phyloP scores from a whole-genome alignment of 2,329 filamentous ascomycete genomes.

The Fusarium phyllophilum region DNA sequence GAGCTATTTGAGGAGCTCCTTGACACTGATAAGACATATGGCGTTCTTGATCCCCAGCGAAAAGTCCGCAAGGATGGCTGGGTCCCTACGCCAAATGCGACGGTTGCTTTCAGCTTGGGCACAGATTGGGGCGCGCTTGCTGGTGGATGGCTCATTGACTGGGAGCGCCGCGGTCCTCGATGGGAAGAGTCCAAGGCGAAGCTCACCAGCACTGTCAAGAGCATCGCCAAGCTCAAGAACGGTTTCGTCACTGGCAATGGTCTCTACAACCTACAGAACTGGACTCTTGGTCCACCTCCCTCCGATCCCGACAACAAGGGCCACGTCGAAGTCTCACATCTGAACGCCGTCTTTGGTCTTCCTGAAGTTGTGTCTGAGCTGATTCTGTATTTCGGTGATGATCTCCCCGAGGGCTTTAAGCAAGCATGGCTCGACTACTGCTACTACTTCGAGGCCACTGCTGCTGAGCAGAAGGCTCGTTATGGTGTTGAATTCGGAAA shows the following conservation, averaged over 20 bases:
- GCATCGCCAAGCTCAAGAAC: conserved; percentile 65
- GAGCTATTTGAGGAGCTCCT: conserved; percentile 63
- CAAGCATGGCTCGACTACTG: conserved; percentile 69
- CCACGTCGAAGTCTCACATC: conserved; percentile 62
- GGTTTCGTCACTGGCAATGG: conserved; percentile 68
- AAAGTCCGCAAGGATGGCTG: conserved; percentile 67
- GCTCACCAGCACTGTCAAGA: conserved; percentile 58
- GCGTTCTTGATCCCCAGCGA: conserved; percentile 64
- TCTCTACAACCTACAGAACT: conserved; percentile 60
- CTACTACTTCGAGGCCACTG: conserved; percentile 63
- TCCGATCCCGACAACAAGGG: conserved; percentile 63
- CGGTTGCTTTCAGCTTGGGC: conserved; percentile 62
- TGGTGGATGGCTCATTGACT: conserved; percentile 67
- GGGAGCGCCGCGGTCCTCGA: conserved; percentile 64
- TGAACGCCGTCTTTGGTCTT: conserved; percentile 68
- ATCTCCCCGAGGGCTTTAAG: conserved; percentile 60
- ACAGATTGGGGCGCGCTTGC: conserved; percentile 69
- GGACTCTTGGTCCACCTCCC: conserved; percentile 62
- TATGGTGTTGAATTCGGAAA: conserved; percentile 63
- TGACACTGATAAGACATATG: conserved; percentile 63
- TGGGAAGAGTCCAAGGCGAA: conserved; percentile 64
- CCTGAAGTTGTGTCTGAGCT: conserved; percentile 67
- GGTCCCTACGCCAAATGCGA: conserved; percentile 53
- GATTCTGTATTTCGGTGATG: conserved; percentile 58
- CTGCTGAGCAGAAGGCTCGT: conserved; percentile 60